Conservation (phyloP, 2,329 filamentous ascomycete genomes). For the Colletotrichum tofieldiae region DNA sequence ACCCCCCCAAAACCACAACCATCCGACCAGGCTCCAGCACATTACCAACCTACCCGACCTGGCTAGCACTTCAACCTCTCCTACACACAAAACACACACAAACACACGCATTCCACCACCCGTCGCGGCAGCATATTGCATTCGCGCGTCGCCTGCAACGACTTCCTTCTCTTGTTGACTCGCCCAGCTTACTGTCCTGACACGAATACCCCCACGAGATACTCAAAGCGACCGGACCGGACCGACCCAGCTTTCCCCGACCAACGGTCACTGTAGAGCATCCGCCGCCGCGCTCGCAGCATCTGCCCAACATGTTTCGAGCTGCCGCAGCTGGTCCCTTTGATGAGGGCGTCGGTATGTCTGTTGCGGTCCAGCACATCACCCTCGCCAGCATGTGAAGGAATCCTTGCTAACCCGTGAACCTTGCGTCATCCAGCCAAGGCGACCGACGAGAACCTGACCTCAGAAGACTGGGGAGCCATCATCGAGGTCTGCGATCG, state of each 20-base stretch:
- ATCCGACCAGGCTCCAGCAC: slow-evolving; percentile 25
- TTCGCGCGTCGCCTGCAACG: background rate
- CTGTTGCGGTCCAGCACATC: background rate
- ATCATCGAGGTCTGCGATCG: slow-evolving; percentile 77
- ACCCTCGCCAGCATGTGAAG: too few species aligned
- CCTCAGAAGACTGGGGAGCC: slow-evolving; percentile 80
- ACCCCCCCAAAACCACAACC: background rate
- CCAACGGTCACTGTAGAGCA: slow-evolving; percentile 7
- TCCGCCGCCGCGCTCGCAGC: slow-evolving; percentile 37
- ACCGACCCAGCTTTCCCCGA: slow-evolving; percentile 3
- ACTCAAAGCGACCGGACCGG: background rate
- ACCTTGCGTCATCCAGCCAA: slow-evolving; percentile 61
- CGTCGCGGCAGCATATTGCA: background rate
- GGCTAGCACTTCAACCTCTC: background rate
- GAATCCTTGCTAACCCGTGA: background rate
- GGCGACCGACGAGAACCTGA: slow-evolving; percentile 98
- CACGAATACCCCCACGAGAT: slow-evolving; percentile 8
- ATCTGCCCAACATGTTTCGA: slow-evolving; percentile 67
- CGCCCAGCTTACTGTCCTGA: background rate
- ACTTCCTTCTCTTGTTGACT: background rate
- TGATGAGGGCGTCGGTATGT: slow-evolving; percentile 73
- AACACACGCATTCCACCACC: background rate
- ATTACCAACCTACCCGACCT: slow-evolving; percentile 3
- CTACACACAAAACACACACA: background rate
- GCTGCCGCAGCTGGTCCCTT: slow-evolving; percentile 71